These are phyloP conservation scores for Aspergillus tanneri DNA, from an alignment of 2,329 filamentous ascomycete species.

Conservation along the genomic window DNA sequence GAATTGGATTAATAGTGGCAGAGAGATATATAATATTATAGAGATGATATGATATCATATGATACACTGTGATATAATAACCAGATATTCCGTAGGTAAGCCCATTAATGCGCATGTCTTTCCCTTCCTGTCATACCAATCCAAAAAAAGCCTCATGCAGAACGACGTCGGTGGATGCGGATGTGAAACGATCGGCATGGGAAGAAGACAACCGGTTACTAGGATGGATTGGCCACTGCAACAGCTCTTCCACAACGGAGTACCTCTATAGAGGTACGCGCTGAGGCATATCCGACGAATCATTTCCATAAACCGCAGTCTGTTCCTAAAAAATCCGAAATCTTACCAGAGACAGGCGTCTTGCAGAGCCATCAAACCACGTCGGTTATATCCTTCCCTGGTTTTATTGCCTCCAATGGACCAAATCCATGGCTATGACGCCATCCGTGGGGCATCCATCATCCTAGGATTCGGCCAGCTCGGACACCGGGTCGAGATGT, in stretches of 20 bases:
- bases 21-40: no score
- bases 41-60: no score
- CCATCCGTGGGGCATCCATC: constrained; percentile 14
- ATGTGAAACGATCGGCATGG: background rate
- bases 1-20: no score
- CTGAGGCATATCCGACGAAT: no score
- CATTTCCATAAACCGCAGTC: background rate
- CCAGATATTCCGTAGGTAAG: no score
- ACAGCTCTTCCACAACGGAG: no score
- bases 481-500: background rate
- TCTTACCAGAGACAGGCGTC: background rate
- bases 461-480: constrained; percentile 9
- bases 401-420: background rate
- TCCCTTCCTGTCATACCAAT: background rate
- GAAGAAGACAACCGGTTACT: no score
- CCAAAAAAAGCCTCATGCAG: background rate
- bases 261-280: no score
- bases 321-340: constrained; percentile 5
- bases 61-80: no score
- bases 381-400: background rate
- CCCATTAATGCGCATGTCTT: background rate
- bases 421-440: constrained; percentile 3
- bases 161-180: background rate
- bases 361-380: background rate
- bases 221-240: no score